Conservation (phyloP, 768 basidiomycete genomes). For the Leccinum olivaceopallidum region DNA sequence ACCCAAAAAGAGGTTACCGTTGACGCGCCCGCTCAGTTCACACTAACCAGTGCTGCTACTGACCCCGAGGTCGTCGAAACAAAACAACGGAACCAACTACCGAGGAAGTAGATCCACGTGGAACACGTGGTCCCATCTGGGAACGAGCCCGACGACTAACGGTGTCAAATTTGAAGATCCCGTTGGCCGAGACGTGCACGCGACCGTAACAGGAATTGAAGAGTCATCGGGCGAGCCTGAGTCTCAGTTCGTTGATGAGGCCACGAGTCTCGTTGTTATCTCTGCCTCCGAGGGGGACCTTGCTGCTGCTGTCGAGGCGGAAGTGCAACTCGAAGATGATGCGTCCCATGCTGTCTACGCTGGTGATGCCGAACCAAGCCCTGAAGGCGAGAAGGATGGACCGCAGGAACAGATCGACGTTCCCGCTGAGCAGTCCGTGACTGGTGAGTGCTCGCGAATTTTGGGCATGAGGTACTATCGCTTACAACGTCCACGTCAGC, state of each 20-base stretch:
- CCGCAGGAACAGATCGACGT: neutral
- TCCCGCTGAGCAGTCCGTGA: neutral
- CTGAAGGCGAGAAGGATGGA: neutral
- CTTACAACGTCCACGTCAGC: constrained; percentile 8
- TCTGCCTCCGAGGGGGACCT: constrained; percentile 3
- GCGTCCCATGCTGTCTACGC: neutral
- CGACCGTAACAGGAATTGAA: constrained; percentile 3
- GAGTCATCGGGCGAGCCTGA: constrained; percentile 2
- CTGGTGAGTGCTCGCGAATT: constrained; percentile 13
- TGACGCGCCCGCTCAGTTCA: neutral
- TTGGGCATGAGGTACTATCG: neutral
- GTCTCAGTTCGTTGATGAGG: constrained; percentile 14
- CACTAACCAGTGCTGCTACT: neutral
- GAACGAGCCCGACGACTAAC: constrained; percentile 1
- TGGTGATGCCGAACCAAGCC: neutral
- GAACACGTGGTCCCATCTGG: neutral
- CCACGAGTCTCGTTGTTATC: neutral
- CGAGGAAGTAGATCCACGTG: constrained; percentile 3
- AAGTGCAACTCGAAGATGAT: neutral
- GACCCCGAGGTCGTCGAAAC: neutral
- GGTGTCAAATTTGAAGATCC: constrained; percentile 5
- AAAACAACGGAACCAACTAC: neutral
- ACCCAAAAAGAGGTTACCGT: constrained; percentile 1
- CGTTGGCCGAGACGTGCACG: constrained; percentile 1
- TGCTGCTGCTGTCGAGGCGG: neutral